Base-by-base conservation (phyloP, 768 basidiomycete genomes). In the Naganishia vaughanmartiniae region DNA sequence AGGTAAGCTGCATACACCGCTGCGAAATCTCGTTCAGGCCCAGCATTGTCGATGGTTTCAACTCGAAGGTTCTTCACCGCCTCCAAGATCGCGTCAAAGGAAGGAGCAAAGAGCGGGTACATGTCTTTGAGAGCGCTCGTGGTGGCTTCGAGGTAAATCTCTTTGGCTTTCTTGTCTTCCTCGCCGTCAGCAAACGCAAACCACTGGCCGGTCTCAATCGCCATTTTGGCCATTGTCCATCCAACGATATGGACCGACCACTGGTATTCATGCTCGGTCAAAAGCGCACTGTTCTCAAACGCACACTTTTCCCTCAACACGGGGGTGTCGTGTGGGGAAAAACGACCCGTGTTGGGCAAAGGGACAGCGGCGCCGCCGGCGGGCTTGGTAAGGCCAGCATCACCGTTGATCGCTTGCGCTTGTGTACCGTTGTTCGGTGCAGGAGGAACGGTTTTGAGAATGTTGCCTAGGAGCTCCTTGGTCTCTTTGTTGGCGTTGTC, bases 51-150 rank as follows among this genome's bases (percentile, higher is more conserved):
- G 36, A 63, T 26, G 15, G 24, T 39, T 45, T 63, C 42, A 12
- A 33, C 57, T 58, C 68, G 55, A 33, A 58, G 46, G 24, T 33
- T 36, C 30, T 31, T 24, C 19, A 54, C 14, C 28, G 7, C 57
- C 14, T 63, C 15, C n/a, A 58, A 42, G 7, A 69, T 53, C 26
- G 28, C 56, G 11, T 69, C 68, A 46, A 69, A 21, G 54, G 54
- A 57, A 34, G 68, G 68, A 2, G 34, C 36, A 28, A 69, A 60
- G 26, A 69, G 57, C n/a, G 68, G 68, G 57, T 69, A 69, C 56
- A 69, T 58, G 46, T 69, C 68, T 56, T 55, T 56, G 34, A 63
- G 24, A 56, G 51, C 51, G 14, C 45, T n/a, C 24, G 19, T 60
- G 10, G 45, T 46, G 7, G 19, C 34, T 33, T 58, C 31, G 26